These are phyloP conservation scores for Sordariomycetes sp. DNA, from an alignment of 2,329 filamentous ascomycete genomes.

Conservation along the genomic window DNA sequence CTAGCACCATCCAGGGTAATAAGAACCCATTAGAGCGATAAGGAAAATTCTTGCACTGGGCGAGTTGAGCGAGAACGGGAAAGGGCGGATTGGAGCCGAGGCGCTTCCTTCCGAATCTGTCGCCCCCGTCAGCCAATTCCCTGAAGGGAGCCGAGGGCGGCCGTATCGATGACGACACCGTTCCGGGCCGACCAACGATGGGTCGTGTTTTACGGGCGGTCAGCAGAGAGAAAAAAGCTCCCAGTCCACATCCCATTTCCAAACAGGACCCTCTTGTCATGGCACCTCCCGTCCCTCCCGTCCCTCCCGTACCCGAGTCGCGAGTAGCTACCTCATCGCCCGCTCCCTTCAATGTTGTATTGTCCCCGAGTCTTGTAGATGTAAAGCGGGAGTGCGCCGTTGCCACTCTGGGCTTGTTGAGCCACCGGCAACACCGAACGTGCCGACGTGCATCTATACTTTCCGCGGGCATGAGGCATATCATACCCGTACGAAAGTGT, in stretches of 20 bases:
- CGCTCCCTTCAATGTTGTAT: neutral
- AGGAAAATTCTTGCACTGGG: neutral
- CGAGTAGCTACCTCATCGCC: too few relatives aligned
- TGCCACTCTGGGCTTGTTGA: neutral
- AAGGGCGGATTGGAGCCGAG: neutral
- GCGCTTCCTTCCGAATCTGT: neutral
- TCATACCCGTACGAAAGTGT: neutral
- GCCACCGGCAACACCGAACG: neutral
- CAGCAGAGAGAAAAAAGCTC: too few relatives aligned
- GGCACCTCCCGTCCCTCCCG: too few relatives aligned
- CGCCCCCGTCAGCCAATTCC: neutral
- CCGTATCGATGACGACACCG: neutral
- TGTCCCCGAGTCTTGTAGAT: neutral
- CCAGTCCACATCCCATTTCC: too few relatives aligned
- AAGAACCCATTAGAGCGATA: neutral
- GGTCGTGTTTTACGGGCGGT: neutral
- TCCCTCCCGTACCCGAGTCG: too few relatives aligned
- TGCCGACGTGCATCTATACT: neutral
- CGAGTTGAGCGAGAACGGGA: neutral
- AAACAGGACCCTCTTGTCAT: too few relatives aligned
- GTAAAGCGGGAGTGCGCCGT: neutral
- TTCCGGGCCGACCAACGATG: neutral
- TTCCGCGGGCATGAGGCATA: neutral
- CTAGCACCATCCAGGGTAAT: neutral
- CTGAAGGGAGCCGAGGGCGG: neutral